Base-by-base conservation (phyloP, 2,329 filamentous ascomycete genomes). In the Arthrobotrys iridis region DNA sequence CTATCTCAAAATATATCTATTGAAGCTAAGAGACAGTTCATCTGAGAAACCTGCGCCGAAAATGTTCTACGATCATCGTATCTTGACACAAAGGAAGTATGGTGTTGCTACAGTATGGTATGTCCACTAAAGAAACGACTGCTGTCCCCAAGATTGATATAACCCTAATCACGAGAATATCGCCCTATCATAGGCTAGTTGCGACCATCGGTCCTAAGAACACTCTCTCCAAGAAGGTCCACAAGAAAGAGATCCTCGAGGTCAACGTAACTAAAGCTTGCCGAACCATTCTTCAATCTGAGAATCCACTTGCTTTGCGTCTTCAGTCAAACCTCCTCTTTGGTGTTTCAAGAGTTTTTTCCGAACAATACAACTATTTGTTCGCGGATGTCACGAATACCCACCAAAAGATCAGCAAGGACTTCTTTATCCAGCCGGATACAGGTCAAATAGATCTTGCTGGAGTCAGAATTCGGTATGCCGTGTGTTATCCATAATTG, bases 71-170 rank as follows among this genome's bases (percentile, higher is more conserved):
- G 79, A 78, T n/a, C 77, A 79, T 20, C 77, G 79, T 50, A 77
- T 99, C 73, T 88, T 99, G 65, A 95, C 90, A 2, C 94, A 88
- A 77, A 89, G 89, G 80, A 90, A 95, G 81, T 91, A 97, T 87
- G 95, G 95, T 66, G 91, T 99, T 68, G 91, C 94, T 11, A 99
- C 94, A 1, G 90, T 99, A 74, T 99, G 95, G 94, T 96, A 85
- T 80, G 87, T 58, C 20, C 11, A 15, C 30, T 40, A 13, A 20
- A 10, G 11, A 80, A 22, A 22, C 28, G 1, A n/a, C 11, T 55
- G 3, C 30, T 4, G n/a, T 22, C 45, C 20, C 5, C 8, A 13
- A 4, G 24, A 7, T 10, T 1, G 10, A 40, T 30, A 43, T 3
- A 30, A 8, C 26, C 6, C 20, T 13, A 35, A 24, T 30, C 26